phyloP scores from a whole-genome alignment of 257 asterid genomes.

The Nicotiana knightiana region DNA sequence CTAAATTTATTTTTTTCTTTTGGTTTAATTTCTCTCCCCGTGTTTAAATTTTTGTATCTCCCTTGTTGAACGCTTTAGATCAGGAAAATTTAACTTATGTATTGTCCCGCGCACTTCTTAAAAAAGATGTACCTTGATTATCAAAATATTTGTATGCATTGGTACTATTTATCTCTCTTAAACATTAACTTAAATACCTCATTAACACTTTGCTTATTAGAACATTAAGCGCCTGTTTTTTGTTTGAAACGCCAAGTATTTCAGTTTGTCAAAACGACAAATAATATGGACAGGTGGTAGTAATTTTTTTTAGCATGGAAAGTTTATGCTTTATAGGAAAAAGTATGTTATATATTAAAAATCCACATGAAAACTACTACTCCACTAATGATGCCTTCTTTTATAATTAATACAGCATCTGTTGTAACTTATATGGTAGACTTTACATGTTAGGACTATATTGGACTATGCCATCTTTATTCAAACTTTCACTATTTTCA shows the following conservation, averaged over 20 bases:
- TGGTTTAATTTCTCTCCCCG: too few relatives aligned
- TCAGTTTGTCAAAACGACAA: neutral
- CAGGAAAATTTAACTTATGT: neutral
- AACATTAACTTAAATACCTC: neutral
- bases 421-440: neutral
- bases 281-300: neutral
- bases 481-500: neutral
- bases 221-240: neutral
- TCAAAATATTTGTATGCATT: neutral
- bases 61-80: neutral
- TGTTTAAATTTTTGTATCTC: neutral
- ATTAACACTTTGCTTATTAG: neutral
- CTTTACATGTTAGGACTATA: neutral
- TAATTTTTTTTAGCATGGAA: neutral
- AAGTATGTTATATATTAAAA: too few relatives aligned
- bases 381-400: neutral
- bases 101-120: neutral
- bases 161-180: neutral
- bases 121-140: neutral
- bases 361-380: neutral
- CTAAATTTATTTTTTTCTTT: too few relatives aligned
- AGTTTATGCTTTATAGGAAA: too few relatives aligned
- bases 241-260: neutral
- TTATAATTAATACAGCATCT: neutral
- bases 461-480: neutral